Evolutionary conservation across 1,284 basidiomycete species (phyloP).

Genomic region (Sphagnurus paluster): DNA sequence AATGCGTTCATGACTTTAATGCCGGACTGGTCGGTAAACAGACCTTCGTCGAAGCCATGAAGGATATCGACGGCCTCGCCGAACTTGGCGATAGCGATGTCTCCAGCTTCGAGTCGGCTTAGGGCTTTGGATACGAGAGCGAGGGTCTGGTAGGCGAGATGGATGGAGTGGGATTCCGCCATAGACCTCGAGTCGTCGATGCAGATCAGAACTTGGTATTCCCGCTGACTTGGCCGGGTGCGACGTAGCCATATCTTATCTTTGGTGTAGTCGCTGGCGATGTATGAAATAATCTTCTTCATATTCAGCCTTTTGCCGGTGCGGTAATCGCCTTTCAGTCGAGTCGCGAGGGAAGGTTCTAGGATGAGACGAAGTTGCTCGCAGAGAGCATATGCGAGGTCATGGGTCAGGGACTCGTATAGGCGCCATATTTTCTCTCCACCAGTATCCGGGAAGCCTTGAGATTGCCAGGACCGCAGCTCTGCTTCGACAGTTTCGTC

Average conservation of each 20-base stretch:
- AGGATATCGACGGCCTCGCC: slow-evolving; percentile 87
- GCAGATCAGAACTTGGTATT: slow-evolving; percentile 95
- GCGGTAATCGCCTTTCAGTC: slow-evolving; percentile 96
- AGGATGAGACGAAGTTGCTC: slow-evolving; percentile 97
- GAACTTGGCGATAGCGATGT: slow-evolving; percentile 91
- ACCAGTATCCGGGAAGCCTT: slow-evolving; percentile 54
- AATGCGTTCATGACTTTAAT: slow-evolving; percentile 83
- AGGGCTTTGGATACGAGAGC: slow-evolving; percentile 92
- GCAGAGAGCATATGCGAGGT: slow-evolving; percentile 89
- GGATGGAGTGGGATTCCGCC: slow-evolving; percentile 91
- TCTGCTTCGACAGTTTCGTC: slow-evolving; percentile 57
- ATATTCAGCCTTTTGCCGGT: slow-evolving; percentile 98
- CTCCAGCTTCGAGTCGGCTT: slow-evolving; percentile 91
- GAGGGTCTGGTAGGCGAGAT: slow-evolving; percentile 94
- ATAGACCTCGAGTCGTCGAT: slow-evolving; percentile 97
- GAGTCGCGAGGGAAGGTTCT: slow-evolving; percentile 92
- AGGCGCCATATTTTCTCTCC: slow-evolving; percentile 86
- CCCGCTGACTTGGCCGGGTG: slow-evolving; percentile 90
- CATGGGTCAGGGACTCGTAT: slow-evolving; percentile 89
- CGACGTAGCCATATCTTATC: slow-evolving; percentile 99
- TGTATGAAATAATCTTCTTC: slow-evolving; percentile 99
- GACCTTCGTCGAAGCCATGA: slow-evolving; percentile 81
- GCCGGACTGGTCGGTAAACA: slow-evolving; percentile 80
- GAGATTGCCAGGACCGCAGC: slow-evolving; percentile 63
- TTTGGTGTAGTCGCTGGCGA: slow-evolving; percentile 98